These are phyloP conservation scores for Andrographis paniculata DNA, from an alignment of 305 asterid species.

Conservation along the genomic window DNA sequence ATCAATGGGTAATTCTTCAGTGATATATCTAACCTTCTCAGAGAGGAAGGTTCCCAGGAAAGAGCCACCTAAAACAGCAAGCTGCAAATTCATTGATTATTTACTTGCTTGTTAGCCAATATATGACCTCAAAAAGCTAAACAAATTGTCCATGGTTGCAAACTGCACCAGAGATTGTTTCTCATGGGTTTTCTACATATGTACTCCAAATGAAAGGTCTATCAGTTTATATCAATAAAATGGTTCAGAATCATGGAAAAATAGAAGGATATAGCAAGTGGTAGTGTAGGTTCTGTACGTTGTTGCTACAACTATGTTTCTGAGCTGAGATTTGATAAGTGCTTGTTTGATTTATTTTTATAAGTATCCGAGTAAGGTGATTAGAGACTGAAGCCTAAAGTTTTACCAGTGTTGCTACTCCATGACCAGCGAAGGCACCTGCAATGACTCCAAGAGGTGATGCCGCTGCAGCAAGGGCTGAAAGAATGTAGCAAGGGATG, in stretches of 20 bases:
- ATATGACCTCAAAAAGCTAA: not conserved
- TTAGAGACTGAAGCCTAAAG: constrained; percentile 3
- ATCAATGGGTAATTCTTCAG: not conserved
- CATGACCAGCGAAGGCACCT: constrained; percentile 97
- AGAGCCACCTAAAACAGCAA: constrained; percentile 96
- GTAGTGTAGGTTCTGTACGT: not conserved
- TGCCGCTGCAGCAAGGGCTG: constrained; percentile 92
- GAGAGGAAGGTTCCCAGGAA: constrained; percentile 83
- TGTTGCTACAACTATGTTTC: not conserved
- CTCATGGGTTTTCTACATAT: too few relatives aligned
- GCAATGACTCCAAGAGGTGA: constrained; percentile 96
- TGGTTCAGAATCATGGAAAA: not conserved
- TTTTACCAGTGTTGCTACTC: constrained; percentile 79
- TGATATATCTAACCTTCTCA: constrained; percentile 57
- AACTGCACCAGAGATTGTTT: too few relatives aligned
- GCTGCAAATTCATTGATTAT: constrained; percentile 36
- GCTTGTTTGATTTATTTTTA: not conserved
- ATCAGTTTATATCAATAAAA: too few relatives aligned
- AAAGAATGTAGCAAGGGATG: constrained; percentile 2
- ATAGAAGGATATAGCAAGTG: not conserved
- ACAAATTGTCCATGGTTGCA: not conserved
- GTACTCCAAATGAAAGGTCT: too few relatives aligned
- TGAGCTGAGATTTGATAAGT: not conserved
- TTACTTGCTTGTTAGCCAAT: not conserved
- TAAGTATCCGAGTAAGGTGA: not conserved